Evolutionary conservation across 352 stramenopile genomes (phyloP).

Genomic region (Phytophthora tentaculata): DNA sequence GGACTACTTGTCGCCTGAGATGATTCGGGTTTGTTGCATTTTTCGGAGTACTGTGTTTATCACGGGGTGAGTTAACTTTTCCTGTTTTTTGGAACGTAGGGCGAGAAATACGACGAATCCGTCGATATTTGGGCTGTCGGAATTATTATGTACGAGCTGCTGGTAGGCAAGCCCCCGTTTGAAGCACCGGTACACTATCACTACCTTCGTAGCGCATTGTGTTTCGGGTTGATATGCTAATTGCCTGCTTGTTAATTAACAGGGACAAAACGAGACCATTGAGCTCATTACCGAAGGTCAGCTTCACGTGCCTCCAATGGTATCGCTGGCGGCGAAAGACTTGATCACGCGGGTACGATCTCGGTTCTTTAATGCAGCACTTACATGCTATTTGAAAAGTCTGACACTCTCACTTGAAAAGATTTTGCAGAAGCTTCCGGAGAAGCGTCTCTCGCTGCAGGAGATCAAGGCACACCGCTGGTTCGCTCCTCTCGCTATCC

Average conservation of each 20-base stretch:
- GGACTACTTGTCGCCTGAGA: conserved; percentile 99
- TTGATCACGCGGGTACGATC: conserved; percentile 65
- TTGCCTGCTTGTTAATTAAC: background rate
- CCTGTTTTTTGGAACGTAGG: conserved; percentile 38
- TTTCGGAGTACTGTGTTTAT: background rate
- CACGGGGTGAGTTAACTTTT: background rate
- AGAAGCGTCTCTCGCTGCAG: conserved; percentile 62
- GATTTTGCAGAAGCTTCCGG: conserved; percentile 79
- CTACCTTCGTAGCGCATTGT: too few relatives aligned
- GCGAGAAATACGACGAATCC: conserved; percentile 97
- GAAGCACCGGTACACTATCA: conserved; percentile 91
- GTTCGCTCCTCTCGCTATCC: conserved; percentile 65
- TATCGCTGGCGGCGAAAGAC: conserved; percentile 77
- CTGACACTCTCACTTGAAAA: conserved; percentile 23
- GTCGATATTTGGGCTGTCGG: conserved; percentile 99
- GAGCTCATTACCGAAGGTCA: conserved; percentile 92
- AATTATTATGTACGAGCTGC: conserved; percentile 98
- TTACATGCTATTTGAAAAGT: background rate
- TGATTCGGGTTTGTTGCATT: conserved; percentile 90
- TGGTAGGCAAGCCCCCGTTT: conserved; percentile 97
- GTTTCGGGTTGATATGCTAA: background rate
- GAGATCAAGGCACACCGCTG: conserved; percentile 82
- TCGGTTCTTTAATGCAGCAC: background rate
- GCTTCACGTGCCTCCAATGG: conserved; percentile 66
- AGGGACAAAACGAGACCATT: conserved; percentile 96